Evolutionary conservation across 164 flowering plant genomes (phyloP).

Genomic region (Nymphaea thermarum): DNA sequence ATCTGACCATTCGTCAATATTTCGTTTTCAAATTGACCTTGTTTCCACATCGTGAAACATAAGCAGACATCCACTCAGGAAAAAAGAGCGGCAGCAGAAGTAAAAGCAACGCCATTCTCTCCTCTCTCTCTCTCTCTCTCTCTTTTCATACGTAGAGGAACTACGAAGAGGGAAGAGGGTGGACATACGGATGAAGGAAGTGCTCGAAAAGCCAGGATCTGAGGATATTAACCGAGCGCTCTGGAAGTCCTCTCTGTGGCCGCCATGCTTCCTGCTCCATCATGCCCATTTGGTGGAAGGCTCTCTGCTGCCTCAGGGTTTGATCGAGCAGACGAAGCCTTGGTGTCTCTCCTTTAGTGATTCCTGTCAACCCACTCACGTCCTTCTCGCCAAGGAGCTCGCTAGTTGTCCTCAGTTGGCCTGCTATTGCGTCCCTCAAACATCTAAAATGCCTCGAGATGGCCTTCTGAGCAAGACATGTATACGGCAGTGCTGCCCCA

Average conservation of each 20-base stretch:
- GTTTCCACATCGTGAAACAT: too few relatives aligned
- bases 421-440: slow-evolving; percentile 69
- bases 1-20: too few relatives aligned
- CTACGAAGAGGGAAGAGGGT: neutral
- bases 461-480: slow-evolving; percentile 84
- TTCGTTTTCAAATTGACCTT: too few relatives aligned
- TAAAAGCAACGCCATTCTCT: too few relatives aligned
- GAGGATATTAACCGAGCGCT: slow-evolving; percentile 82
- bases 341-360: slow-evolving; percentile 96
- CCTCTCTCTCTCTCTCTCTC: neutral
- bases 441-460: slow-evolving; percentile 97
- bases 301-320: slow-evolving; percentile 80
- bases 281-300: slow-evolving; percentile 88
- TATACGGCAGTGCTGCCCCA: slow-evolving; percentile 88
- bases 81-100: too few relatives aligned
- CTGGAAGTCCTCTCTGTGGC: slow-evolving; percentile 94
- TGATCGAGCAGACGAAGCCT: slow-evolving; percentile 76
- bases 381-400: slow-evolving; percentile 90
- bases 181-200: slow-evolving; percentile 93
- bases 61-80: too few relatives aligned
- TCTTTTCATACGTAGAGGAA: too few relatives aligned
- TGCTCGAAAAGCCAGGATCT: slow-evolving; percentile 99
- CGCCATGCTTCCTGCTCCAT: slow-evolving; percentile 99
- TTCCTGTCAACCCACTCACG: slow-evolving; percentile 31
- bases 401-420: slow-evolving; percentile 66